These are phyloP conservation scores for Centella asiatica DNA, from an alignment of 129 eudicot genomes.

Conservation along the genomic window DNA sequence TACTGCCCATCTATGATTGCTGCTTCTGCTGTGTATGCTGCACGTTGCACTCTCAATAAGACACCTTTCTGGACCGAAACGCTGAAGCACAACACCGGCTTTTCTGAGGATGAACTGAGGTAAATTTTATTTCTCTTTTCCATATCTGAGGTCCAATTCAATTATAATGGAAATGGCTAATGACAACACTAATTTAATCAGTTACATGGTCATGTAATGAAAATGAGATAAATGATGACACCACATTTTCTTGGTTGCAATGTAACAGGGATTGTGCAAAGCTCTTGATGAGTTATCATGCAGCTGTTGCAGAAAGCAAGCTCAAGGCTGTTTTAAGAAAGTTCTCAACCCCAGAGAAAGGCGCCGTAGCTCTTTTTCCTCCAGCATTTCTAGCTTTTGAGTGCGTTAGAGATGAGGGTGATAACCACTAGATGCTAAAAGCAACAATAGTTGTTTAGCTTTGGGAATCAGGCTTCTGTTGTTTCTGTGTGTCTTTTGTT, in stretches of 20 bases:
- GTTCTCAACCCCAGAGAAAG: conserved; percentile 35
- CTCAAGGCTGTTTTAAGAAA: conserved; percentile 44
- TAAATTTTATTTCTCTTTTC: conserved; percentile 7
- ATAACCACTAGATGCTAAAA: too few species aligned
- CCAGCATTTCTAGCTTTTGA: too few species aligned
- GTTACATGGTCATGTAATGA: not conserved
- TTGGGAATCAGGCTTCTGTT: too few species aligned
- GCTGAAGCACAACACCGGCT: conserved; percentile 70
- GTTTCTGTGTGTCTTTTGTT: too few species aligned
- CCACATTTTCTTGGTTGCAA: not conserved
- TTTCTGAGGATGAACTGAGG: conserved; percentile 51
- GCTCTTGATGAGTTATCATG: conserved; percentile 39
- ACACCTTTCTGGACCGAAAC: conserved; percentile 74
- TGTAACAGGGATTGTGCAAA: conserved; percentile 49
- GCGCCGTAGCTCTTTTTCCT: conserved; percentile 45
- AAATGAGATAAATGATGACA: not conserved
- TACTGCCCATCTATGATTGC: conserved; percentile 71
- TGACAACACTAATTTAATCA: too few species aligned
- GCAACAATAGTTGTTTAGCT: too few species aligned
- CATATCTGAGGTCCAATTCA: not conserved
- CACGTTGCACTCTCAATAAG: conserved; percentile 57
- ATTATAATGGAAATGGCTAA: not conserved
- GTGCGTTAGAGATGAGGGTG: too few species aligned
- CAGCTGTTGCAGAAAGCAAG: conserved; percentile 33
- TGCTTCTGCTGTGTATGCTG: conserved; percentile 89